Conservation (phyloP, 495 filamentous ascomycete genomes). For the Penicillium taxi region DNA sequence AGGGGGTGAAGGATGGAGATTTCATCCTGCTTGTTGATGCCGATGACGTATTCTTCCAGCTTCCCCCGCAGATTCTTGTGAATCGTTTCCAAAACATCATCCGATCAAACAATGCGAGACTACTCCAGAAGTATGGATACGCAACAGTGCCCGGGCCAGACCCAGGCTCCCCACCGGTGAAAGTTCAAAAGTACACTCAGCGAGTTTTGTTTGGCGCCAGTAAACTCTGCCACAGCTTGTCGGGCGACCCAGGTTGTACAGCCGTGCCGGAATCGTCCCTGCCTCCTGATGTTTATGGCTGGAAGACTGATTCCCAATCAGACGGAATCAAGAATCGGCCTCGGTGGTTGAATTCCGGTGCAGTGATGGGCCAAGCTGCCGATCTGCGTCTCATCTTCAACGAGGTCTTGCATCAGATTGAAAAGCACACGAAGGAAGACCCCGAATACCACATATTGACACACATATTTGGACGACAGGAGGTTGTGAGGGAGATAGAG, state of each 20-base stretch:
- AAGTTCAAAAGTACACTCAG: slow-evolving; percentile 45
- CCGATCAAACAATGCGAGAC: slow-evolving; percentile 39
- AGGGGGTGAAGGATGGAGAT: slow-evolving; percentile 47
- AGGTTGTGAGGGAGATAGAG: slow-evolving; percentile 46
- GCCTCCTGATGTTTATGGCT: slow-evolving; percentile 50
- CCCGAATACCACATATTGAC: slow-evolving; percentile 47
- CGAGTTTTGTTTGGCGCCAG: slow-evolving; percentile 53
- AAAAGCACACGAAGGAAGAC: slow-evolving; percentile 26
- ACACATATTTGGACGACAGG: slow-evolving; percentile 52
- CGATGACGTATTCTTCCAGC: slow-evolving; percentile 53
- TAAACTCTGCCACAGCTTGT: slow-evolving; percentile 46
- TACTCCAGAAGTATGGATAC: slow-evolving; percentile 42
- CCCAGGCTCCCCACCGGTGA: slow-evolving; percentile 17
- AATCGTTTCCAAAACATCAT: slow-evolving; percentile 46
- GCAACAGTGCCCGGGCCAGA: slow-evolving; percentile 22
- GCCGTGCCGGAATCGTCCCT: slow-evolving; percentile 49
- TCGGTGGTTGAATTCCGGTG: slow-evolving; percentile 44
- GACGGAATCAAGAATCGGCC: slow-evolving; percentile 39
- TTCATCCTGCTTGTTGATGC: slow-evolving; percentile 53
- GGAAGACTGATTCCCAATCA: slow-evolving; percentile 40
- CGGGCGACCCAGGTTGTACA: slow-evolving; percentile 43
- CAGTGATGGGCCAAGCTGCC: slow-evolving; percentile 44
- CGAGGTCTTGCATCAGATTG: slow-evolving; percentile 36
- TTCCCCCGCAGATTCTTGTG: slow-evolving; percentile 51
- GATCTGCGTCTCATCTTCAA: slow-evolving; percentile 46